Percentiles rank a stretch among this genome's conserved stretches.
Evolutionary conservation across 2,329 filamentous ascomycete genomes (phyloP).

Genomic region (Penicillium thymicola): DNA sequence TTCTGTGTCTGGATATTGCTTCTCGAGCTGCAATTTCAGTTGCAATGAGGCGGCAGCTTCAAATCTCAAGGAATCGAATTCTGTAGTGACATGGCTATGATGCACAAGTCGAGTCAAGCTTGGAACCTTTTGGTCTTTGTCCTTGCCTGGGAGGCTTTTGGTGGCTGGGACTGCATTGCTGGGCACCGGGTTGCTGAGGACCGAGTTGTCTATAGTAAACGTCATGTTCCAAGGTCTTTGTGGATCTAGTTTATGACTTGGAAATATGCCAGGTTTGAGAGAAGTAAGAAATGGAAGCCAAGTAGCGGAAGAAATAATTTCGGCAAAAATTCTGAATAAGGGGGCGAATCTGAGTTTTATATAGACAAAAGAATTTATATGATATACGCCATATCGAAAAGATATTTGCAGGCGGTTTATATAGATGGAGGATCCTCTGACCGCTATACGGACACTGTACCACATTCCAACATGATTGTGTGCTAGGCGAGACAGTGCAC

Average conservation of each 20-base stretch:
- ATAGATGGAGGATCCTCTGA: background rate
- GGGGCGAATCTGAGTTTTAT: background rate
- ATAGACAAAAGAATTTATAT: background rate
- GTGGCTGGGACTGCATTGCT: background rate
- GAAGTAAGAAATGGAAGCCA: background rate
- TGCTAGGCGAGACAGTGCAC: conserved; percentile 15
- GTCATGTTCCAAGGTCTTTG: background rate
- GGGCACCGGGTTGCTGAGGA: background rate
- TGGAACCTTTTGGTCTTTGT: background rate
- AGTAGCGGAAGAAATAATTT: background rate
- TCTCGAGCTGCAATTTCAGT: conserved; percentile 17
- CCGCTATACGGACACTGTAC: conserved; percentile 17
- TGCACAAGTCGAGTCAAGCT: conserved; percentile 22
- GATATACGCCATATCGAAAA: background rate
- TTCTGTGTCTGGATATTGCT: background rate
- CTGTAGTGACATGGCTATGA: conserved; percentile 32
- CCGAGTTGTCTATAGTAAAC: background rate
- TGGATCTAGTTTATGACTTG: background rate
- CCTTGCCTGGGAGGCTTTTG: background rate
- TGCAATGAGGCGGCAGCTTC: conserved; percentile 35
- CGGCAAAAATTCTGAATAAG: background rate
- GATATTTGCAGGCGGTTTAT: background rate
- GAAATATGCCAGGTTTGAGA: background rate
- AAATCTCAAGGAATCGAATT: conserved; percentile 35
- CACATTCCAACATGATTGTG: conserved; percentile 20